Percentiles rank a stretch among this genome's conserved stretches.
Conservation (phyloP, 2,329 filamentous ascomycete genomes). For the Trichoderma simmonsii region DNA sequence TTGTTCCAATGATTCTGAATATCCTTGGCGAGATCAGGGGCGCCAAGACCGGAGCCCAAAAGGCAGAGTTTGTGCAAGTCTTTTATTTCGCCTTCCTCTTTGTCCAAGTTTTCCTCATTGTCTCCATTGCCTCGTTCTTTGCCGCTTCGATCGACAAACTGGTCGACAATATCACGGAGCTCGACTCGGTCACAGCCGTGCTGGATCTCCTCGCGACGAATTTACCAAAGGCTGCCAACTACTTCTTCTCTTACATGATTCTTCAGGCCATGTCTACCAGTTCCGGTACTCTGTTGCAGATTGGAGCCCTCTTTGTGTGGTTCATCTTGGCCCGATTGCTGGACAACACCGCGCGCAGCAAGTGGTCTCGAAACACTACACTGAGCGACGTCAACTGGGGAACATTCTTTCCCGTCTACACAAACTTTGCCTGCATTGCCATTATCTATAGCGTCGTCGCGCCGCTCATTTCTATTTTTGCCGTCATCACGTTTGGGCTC, state of each 20-base stretch:
- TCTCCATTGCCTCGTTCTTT: conserved; percentile 77
- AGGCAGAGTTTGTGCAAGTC: conserved; percentile 78
- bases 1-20: conserved; percentile 77
- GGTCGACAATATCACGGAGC: conserved; percentile 45
- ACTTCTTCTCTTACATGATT: conserved; percentile 98
- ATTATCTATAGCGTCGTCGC: conserved; percentile 86
- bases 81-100: conserved; percentile 96
- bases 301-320: conserved; percentile 75
- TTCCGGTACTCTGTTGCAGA: conserved; percentile 81
- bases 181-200: conserved; percentile 60
- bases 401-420: conserved; percentile 91
- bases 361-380: conserved; percentile 80
- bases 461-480: conserved; percentile 88
- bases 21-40: conserved; percentile 72
- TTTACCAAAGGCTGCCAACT: conserved; percentile 84
- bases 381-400: conserved; percentile 83
- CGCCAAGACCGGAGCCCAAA: conserved; percentile 75
- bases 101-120: conserved; percentile 89
- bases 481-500: conserved; percentile 84
- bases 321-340: conserved; percentile 76
- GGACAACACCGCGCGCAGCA: conserved; percentile 77
- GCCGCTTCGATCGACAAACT: conserved; percentile 61
- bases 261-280: conserved; percentile 89
- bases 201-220: conserved; percentile 71
- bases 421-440: conserved; percentile 91